Evolutionary conservation across 2,329 filamentous ascomycete genomes (phyloP).

Genomic region (Hirsutella minnesotensis): DNA sequence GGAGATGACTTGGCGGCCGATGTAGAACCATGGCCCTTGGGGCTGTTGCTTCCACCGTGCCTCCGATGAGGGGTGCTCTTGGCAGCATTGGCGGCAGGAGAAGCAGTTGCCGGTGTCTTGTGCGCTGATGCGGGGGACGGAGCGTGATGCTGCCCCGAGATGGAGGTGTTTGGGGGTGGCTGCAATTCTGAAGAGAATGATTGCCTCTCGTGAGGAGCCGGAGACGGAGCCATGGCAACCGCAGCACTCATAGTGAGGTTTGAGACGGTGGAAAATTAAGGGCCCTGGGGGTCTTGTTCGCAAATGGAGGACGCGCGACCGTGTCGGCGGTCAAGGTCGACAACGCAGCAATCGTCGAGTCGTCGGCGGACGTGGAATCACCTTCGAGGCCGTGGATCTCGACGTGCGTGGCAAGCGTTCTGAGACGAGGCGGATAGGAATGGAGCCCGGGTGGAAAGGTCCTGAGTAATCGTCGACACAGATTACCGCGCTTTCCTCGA

Average conservation of each 20-base stretch:
- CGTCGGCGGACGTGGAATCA: neutral
- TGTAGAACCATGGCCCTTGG: slow-evolving; percentile 25
- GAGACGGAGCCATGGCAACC: slow-evolving; percentile 57
- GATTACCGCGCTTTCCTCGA: neutral
- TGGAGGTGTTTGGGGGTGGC: slow-evolving; percentile 21
- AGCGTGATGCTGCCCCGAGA: slow-evolving; percentile 8
- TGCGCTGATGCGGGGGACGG: slow-evolving; percentile 30
- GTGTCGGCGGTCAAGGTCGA: neutral
- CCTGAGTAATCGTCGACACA: neutral
- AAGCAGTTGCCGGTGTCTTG: slow-evolving; percentile 23
- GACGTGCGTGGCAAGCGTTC: neutral
- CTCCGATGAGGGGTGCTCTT: slow-evolving; percentile 32
- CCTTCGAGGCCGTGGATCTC: neutral
- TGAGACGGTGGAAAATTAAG: neutral
- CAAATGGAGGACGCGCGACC: too few relatives aligned
- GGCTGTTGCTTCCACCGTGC: slow-evolving; percentile 42
- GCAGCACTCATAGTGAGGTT: slow-evolving; percentile 52
- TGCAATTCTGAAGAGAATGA: slow-evolving; percentile 41
- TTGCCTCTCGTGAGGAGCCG: slow-evolving; percentile 52
- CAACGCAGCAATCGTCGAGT: neutral
- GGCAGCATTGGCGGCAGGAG: slow-evolving; percentile 15
- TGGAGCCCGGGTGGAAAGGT: neutral
- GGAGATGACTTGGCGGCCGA: slow-evolving; percentile 42
- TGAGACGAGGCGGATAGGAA: neutral
- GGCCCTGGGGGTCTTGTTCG: neutral